Percentiles rank a stretch among this genome's conserved stretches.
Conservation (phyloP, 306 rosid species). For the Dryas drummondii region DNA sequence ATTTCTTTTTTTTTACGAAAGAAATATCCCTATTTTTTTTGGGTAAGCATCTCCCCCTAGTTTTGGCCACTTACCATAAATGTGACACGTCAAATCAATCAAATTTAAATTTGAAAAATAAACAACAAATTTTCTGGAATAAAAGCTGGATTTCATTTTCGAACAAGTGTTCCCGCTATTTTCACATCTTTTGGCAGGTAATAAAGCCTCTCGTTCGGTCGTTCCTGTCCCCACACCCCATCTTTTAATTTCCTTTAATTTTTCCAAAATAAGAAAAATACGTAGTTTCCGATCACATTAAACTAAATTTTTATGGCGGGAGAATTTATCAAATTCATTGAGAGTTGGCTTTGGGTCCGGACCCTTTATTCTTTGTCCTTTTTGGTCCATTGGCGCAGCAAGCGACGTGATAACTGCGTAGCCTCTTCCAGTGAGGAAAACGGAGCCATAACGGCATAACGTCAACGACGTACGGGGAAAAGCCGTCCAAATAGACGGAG, state of each 20-base stretch:
- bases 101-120: too few species aligned
- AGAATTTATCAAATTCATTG: conserved; percentile 26
- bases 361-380: neutral
- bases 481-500: conserved; percentile 6
- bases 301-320: conserved; percentile 17
- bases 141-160: neutral
- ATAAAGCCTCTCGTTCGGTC: neutral
- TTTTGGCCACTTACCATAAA: too few species aligned
- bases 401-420: conserved; percentile 10
- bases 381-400: neutral
- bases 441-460: neutral
- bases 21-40: neutral
- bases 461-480: neutral
- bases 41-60: too few species aligned
- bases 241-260: neutral
- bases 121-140: neutral
- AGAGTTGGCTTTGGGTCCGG: conserved; percentile 20
- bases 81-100: neutral
- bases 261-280: neutral
- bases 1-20: neutral
- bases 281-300: neutral
- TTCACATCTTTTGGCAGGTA: conserved; percentile 28
- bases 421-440: neutral
- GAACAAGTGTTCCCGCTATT: conserved; percentile 11
- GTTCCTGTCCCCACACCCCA: neutral